Percentiles rank a stretch among this genome's conserved stretches.
Evolutionary conservation across 371 early-diverging fungal genomes (phyloP).

Genomic region (Actinomucor elegans): DNA sequence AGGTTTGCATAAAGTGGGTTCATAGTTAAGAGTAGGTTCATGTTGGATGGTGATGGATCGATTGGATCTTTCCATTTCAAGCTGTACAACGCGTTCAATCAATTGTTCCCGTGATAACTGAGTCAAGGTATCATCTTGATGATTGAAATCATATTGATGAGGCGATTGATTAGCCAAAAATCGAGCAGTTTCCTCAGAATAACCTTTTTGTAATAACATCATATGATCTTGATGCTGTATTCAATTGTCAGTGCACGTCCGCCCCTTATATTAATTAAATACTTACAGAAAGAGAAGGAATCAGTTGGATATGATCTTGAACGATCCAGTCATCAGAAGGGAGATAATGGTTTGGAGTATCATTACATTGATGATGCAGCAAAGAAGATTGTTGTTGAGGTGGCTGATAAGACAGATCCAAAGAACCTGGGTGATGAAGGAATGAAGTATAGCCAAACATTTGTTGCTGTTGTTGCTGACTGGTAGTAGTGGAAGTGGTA

Average conservation of each 20-base stretch:
- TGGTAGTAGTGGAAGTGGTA: neutral
- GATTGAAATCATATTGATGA: no score
- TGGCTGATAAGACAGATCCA: neutral
- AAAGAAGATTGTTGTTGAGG: neutral
- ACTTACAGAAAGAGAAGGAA: conserved; percentile 19
- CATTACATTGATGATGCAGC: neutral
- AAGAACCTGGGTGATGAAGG: neutral
- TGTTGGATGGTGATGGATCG: neutral
- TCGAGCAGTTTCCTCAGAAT: conserved; percentile 2
- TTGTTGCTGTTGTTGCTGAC: neutral
- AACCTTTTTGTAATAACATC: conserved; percentile 20
- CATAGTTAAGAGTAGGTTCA: no score
- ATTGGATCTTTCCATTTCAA: conserved; percentile 33
- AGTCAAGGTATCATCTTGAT: conserved; percentile 5
- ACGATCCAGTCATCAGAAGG: no score
- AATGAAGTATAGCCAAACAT: conserved; percentile 9
- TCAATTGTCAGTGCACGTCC: conserved; percentile 14
- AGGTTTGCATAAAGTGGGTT: no score
- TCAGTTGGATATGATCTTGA: neutral
- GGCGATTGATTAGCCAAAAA: neutral
- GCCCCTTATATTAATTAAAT: neutral
- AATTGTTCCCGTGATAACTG: conserved; percentile 37
- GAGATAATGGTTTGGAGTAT: neutral
- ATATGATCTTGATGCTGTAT: conserved; percentile 28
- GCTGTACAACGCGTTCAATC: conserved; percentile 39